phyloP scores from a whole-genome alignment of 169 alveolate species.

The Eimeria acervulina region DNA sequence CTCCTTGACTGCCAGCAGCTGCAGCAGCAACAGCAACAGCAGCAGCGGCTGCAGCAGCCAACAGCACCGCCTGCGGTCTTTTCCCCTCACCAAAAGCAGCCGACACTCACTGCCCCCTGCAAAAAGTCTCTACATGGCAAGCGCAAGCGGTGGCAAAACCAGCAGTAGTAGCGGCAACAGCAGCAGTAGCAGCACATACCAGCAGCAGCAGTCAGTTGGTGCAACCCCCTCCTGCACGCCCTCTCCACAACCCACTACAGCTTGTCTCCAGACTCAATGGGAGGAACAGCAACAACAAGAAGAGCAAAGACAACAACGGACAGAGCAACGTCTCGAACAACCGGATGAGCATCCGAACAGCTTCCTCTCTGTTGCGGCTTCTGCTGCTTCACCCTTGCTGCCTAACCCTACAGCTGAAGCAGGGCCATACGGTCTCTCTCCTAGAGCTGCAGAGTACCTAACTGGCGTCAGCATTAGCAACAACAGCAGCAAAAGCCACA shows the following conservation, averaged over 20 bases:
- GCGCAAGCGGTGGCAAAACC: background rate
- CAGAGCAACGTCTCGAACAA: background rate
- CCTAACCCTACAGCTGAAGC: background rate
- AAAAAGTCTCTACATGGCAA: background rate
- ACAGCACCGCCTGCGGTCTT: conserved; percentile 30
- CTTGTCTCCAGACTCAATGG: background rate
- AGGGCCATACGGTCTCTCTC: background rate
- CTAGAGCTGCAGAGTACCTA: conserved; percentile 47
- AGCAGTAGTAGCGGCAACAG: background rate
- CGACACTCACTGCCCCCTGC: background rate
- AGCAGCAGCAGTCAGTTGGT: conserved; percentile 4
- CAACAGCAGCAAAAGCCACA: conserved; percentile 1
- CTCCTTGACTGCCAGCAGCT: conserved; percentile 3
- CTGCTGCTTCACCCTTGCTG: background rate
- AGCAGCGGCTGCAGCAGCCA: background rate
- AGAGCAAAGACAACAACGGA: background rate
- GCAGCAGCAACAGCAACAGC: conserved; percentile 15
- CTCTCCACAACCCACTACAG: background rate
- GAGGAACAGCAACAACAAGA: background rate
- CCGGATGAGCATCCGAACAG: background rate
- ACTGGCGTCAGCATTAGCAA: conserved; percentile 13
- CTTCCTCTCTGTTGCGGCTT: background rate
- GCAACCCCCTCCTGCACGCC: background rate
- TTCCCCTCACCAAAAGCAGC: background rate
- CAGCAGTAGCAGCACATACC: conserved; percentile 2